Evolutionary conservation across 2,329 filamentous ascomycete genomes (phyloP).

Genomic region (Tolypocladium guangdongense): DNA sequence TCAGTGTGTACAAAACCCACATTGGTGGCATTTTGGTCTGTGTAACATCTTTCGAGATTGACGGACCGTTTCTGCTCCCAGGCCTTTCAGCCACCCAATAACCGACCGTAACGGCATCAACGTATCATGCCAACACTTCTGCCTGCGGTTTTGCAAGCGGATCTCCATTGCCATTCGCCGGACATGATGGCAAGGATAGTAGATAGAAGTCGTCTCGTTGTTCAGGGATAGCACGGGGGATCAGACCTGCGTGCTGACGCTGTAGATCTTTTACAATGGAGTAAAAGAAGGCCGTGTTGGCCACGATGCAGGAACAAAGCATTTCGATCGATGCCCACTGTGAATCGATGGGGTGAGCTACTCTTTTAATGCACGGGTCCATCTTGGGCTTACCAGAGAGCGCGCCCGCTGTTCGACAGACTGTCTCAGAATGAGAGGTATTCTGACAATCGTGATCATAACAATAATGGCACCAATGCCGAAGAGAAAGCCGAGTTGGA

Average conservation of each 20-base stretch:
- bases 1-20: too few relatives aligned
- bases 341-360: neutral
- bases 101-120: neutral
- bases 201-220: neutral
- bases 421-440: neutral
- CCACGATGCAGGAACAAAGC: neutral
- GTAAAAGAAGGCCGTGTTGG: neutral
- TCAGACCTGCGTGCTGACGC: neutral
- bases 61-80: too few relatives aligned
- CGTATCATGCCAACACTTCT: fast-evolving
- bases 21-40: too few relatives aligned
- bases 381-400: neutral
- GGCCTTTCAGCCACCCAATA: neutral
- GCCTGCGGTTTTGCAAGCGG: neutral
- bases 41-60: too few relatives aligned
- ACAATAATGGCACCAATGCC: neutral
- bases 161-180: neutral
- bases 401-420: neutral
- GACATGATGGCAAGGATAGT: neutral
- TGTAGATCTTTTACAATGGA: neutral
- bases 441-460: neutral
- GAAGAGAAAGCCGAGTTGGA: neutral
- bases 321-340: neutral
- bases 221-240: neutral
- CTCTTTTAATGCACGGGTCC: too few relatives aligned